Base-by-base conservation (phyloP, 2,329 filamentous ascomycete species). In the Calonectria hawksworthii region DNA sequence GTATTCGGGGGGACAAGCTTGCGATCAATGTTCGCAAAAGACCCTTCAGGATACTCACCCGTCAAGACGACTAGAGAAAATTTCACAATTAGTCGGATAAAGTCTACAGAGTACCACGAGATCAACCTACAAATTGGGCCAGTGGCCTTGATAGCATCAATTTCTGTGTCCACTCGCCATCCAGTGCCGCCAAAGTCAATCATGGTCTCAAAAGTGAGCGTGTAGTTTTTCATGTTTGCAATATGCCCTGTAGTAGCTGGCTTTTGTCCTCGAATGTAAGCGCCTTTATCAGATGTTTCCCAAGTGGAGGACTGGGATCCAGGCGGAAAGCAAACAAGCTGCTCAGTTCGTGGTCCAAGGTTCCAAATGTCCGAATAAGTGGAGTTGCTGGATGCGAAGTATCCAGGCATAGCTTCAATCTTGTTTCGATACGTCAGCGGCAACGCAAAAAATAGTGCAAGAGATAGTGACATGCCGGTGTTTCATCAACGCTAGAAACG, bases 341-440 rank as follows among this genome's bases (percentile, higher is more conserved):
- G 51, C 14, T 50, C 67, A 23, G 67, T 56, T 8, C 52, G 67
- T 4, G 67, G 50, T 7, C 52, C 67, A 0, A 69, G 30, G 34
- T 69, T 56, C 67, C 67, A 69, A 26, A 69, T 50, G 11, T 69
- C 52, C 16, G 51, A 50, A 34, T 61, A 61, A 18, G 52, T 61
- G 4, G 36, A 34, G 44, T 69, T 56, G n/a, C 52, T 61, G 1
- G 52, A 59, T 23, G 52, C 51, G n/a, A 69, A 69, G 23, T 56
- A 36, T 10, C 52, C 67, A 28, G 67, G 52, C n/a, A 59, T 50
- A 4, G 52, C 18, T 10, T 69, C 38, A 3, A 56, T 47, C 38
- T 69, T 26, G 1, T 36, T 34, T 44, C 1, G 3, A 16, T 7
- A 1, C 18, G 56, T 61, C n/a, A 61, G 34, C 23, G 5, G 26